These are phyloP conservation scores for Pezicula neosporulosa DNA, from an alignment of 2,329 filamentous ascomycete species.

Conservation along the genomic window DNA sequence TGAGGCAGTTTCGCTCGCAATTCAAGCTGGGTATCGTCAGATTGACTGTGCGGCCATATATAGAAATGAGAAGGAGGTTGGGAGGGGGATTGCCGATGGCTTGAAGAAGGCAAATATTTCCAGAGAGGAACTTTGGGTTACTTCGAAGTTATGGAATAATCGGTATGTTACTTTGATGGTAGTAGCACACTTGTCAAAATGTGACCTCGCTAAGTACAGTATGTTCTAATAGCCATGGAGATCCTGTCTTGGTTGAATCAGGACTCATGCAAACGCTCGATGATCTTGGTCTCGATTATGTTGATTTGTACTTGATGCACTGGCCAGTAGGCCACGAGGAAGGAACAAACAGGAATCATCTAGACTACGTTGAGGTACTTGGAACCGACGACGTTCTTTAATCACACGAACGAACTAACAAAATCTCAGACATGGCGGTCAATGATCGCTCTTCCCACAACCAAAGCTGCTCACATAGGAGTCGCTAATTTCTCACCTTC, in stretches of 20 bases:
- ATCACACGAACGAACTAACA: neutral
- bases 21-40: constrained; percentile 18
- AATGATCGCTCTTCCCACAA: constrained; percentile 12
- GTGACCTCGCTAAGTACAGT: neutral
- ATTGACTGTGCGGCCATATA: constrained; percentile 18
- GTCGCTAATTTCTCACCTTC: constrained; percentile 52
- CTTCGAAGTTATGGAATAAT: constrained; percentile 18
- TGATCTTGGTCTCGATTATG: constrained; percentile 29
- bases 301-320: constrained; percentile 32
- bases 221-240: constrained; percentile 13
- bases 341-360: neutral
- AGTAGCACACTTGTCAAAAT: neutral
- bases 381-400: neutral
- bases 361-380: constrained; percentile 5
- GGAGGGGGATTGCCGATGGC: constrained; percentile 13
- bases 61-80: constrained; percentile 14
- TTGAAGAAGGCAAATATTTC: constrained; percentile 8
- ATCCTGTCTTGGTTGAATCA: constrained; percentile 16
- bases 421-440: neutral
- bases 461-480: constrained; percentile 51
- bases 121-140: constrained; percentile 20
- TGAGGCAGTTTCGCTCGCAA: constrained; percentile 11
- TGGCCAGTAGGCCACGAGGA: constrained; percentile 20
- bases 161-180: constrained; percentile 4
- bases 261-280: constrained; percentile 23